Evolutionary conservation across 2,329 filamentous ascomycete species (phyloP), one percentile per base, ranked within the genome.

Genomic region (Chrysoporthe puriensis): DNA sequence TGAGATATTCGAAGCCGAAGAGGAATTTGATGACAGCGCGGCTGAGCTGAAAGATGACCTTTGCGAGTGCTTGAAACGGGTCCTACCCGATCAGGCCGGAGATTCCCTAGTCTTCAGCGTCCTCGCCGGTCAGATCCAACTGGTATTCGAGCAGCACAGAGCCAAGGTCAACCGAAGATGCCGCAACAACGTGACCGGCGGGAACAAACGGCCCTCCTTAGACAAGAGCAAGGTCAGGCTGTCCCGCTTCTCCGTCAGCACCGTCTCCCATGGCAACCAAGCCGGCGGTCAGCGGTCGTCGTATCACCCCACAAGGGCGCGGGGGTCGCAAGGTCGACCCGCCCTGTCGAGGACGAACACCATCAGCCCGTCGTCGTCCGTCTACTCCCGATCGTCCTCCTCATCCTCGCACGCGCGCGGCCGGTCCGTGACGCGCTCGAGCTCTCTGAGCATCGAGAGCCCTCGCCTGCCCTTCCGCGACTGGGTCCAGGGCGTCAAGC

Each of bases 401-500:
- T 60, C 43, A 14, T 52, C 40, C 14, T 62, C 60, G 8, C 16
- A 52, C 26, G 14, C 16, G 52, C 63, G 50, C 52, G 43, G 59
- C 13, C 61, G 59, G n/a, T 40, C 62, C 6, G 32, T 52, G n/a
- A 63, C 68, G 18, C 66, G 68, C 34, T 64, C 68, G 36, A 70
- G 66, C 59, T 68, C 54, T 44, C 46, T 70, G 48, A 65, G 68
- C 54, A 59, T 70, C 42, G 68, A 70, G 59, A 70, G 68, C 43
- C 68, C 68, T 1, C 68, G 68, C 4, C 66, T 70, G 6, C 68
- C 68, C 5, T 70, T 70, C 60, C 67, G 60, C 42, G 68, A 70
- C 52, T 70, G 68, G 68, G 66, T 70, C 32, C 66, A 70, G 40
- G 62, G 66, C 46, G 59, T 68, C 44, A 68, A 66, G 36, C 61